A percentile compares a stretch with the other conserved stretches of the same genome.
Conservation (phyloP, 345 rosid genomes). For the Dimocarpus longan region DNA sequence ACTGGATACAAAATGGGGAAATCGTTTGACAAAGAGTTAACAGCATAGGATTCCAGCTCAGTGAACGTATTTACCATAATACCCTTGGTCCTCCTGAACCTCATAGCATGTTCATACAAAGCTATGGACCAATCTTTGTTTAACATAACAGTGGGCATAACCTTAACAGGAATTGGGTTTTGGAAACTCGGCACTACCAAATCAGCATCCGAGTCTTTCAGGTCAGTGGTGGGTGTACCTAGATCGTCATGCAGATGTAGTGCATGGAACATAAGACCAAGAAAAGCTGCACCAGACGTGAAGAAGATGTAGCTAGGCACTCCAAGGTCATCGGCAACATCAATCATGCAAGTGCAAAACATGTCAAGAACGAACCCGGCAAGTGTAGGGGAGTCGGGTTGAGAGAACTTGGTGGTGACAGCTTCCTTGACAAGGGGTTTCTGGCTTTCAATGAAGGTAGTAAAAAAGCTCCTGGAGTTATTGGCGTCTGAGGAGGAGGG, state of each 20-base stretch:
- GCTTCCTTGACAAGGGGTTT: constrained; percentile 17
- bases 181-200: not conserved
- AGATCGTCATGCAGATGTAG: too few relatives aligned
- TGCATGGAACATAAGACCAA: not conserved
- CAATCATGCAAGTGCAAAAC: not conserved
- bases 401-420: not conserved
- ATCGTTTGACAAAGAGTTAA: constrained; percentile 17
- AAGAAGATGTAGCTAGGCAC: too few relatives aligned
- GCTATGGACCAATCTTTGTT: constrained; percentile 2
- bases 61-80: too few relatives aligned
- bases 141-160: constrained; percentile 24
- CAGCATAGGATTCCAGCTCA: constrained; percentile 30
- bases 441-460: constrained; percentile 22
- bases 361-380: too few relatives aligned
- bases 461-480: not conserved
- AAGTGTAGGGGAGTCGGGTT: too few relatives aligned
- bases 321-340: too few relatives aligned
- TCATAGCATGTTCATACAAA: constrained; percentile 19
- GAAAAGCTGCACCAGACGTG: too few relatives aligned
- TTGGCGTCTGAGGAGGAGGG: not conserved
- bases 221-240: too few relatives aligned
- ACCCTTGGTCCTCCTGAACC: too few relatives aligned
- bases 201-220: not conserved
- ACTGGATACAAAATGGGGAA: constrained; percentile 39
- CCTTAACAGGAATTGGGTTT: not conserved